A percentile compares a stretch with the other conserved stretches of the same genome.
Conservation (phyloP, 257 asterid genomes). For the Mentha longifolia region DNA sequence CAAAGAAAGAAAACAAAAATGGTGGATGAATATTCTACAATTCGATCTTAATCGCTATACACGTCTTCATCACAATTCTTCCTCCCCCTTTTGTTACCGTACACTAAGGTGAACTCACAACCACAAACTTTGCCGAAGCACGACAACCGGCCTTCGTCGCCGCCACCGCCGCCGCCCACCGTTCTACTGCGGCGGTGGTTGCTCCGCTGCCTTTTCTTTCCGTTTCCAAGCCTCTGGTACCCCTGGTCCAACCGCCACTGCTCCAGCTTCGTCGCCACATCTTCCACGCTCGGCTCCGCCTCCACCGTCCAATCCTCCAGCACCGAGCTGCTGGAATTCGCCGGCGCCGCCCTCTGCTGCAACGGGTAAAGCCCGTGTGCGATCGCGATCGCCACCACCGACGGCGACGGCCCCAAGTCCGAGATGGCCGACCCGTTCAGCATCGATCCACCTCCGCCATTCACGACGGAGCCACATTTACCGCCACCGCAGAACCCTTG, state of each 20-base stretch:
- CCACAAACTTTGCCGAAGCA: constrained; percentile 60
- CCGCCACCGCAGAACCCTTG: not conserved
- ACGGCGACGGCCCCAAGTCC: constrained; percentile 59
- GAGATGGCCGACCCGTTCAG: constrained; percentile 51
- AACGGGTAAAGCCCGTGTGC: constrained; percentile 45
- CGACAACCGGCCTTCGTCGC: constrained; percentile 32
- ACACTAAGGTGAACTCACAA: constrained; percentile 54
- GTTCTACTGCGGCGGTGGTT: constrained; percentile 22
- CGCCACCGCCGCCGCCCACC: not conserved
- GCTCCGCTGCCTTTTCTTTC: constrained; percentile 19
- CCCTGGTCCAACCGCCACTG: constrained; percentile 45
- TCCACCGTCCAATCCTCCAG: constrained; percentile 50
- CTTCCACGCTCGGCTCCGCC: constrained; percentile 42
- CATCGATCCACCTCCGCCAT: constrained; percentile 27
- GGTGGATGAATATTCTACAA: not conserved
- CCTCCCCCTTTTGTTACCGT: constrained; percentile 38
- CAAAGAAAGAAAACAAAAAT: constrained; percentile 9
- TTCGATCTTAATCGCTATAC: constrained; percentile 27
- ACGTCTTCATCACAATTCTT: constrained; percentile 24
- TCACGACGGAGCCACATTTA: constrained; percentile 25
- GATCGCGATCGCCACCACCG: constrained; percentile 51
- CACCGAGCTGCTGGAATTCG: constrained; percentile 43
- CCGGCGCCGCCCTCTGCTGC: constrained; percentile 42
- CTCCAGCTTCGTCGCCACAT: constrained; percentile 40
- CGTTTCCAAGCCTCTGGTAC: constrained; percentile 32